Conservation (phyloP, 164 flowering plant genomes). For the Houttuynia cordata region DNA sequence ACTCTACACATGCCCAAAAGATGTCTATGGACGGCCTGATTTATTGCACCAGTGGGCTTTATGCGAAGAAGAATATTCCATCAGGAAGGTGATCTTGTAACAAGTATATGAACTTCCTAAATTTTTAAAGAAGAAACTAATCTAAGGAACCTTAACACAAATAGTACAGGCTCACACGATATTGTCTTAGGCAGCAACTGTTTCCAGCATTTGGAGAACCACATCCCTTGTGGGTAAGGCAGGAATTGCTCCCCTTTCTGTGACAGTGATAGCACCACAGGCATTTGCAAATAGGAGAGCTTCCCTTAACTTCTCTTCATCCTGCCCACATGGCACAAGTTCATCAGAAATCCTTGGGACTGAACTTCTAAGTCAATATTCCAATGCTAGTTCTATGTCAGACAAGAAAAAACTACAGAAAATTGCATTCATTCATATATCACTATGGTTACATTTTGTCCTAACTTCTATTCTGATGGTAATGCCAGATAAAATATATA, state of each 20-base stretch:
- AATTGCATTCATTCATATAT: no score
- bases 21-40: not conserved
- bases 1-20: not conserved
- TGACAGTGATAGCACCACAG: constrained; percentile 79
- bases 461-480: no score
- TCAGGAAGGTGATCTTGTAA: not conserved
- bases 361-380: not conserved
- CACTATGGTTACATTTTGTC: no score
- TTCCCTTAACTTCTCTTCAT: constrained; percentile 56
- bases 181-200: constrained; percentile 4
- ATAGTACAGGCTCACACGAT: not conserved
- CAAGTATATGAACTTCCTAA: not conserved
- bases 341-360: not conserved
- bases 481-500: no score
- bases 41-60: not conserved
- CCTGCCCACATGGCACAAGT: constrained; percentile 32
- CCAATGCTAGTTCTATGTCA: not conserved
- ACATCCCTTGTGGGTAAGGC: constrained; percentile 46
- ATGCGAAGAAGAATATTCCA: not conserved
- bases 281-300: constrained; percentile 78
- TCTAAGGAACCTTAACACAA: no score
- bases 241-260: constrained; percentile 65
- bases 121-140: no score
- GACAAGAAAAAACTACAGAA: not conserved
- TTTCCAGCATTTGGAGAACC: constrained; percentile 19